A percentile compares a stretch with the other conserved stretches of the same genome.
phyloP scores from a whole-genome alignment of 768 basidiomycete genomes.

The Russula foetens region DNA sequence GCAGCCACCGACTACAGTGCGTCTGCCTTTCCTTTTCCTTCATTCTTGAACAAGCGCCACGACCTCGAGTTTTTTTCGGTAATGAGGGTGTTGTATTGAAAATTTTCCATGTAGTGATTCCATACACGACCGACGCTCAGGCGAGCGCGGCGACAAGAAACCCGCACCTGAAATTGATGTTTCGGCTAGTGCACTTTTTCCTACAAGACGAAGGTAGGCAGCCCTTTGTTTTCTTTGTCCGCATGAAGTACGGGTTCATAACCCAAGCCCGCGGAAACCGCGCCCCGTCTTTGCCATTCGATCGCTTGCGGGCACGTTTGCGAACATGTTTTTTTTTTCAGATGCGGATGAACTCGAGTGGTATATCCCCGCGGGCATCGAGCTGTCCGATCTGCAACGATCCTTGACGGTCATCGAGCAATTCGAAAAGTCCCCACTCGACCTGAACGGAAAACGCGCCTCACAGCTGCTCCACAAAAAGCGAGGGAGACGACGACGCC shows the following conservation, averaged over 20 bases:
- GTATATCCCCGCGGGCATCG: constrained; percentile 69
- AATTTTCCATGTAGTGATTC: constrained; percentile 49
- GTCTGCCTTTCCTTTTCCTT: constrained; percentile 24
- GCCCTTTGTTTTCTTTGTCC: neutral
- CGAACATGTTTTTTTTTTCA: constrained; percentile 21
- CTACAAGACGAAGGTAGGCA: constrained; percentile 56
- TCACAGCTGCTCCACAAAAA: constrained; percentile 59
- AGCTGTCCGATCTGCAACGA: constrained; percentile 58
- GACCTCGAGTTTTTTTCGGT: neutral
- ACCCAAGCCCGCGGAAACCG: constrained; percentile 6
- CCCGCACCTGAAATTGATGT: constrained; percentile 72
- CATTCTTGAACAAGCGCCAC: neutral
- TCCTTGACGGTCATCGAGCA: constrained; percentile 72
- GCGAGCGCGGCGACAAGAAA: constrained; percentile 73
- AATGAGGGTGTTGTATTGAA: neutral
- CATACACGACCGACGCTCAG: constrained; percentile 65
- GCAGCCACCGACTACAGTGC: constrained; percentile 66
- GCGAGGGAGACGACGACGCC: constrained; percentile 41
- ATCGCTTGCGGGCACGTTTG: neutral
- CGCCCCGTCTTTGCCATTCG: constrained; percentile 1
- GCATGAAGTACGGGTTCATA: neutral
- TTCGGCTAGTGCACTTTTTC: constrained; percentile 69
- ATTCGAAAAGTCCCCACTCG: constrained; percentile 74
- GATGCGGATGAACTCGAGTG: constrained; percentile 73
- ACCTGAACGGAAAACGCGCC: constrained; percentile 71